Base-by-base conservation (phyloP, 306 rosid genomes). In the Quercus aquifolioides region DNA sequence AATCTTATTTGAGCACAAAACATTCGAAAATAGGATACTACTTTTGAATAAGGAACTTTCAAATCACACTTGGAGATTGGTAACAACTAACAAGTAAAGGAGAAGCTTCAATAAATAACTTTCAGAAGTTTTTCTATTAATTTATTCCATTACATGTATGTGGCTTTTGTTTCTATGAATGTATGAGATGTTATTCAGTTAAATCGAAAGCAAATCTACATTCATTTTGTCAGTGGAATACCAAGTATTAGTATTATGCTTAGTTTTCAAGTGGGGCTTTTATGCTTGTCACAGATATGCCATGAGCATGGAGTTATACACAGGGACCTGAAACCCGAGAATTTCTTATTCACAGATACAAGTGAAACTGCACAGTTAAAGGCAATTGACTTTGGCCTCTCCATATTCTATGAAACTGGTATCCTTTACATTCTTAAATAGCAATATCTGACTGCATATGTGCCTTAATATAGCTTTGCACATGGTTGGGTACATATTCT, bases 361-460 rank as follows among this genome's bases (percentile, higher is more conserved):
- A 84, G 82, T 74, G 99, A 94, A 74, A 49, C 31, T 78, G 83
- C 94, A 21, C 78, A 78, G 41, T 76, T 95, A 21, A 95, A 95
- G 85, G 84, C 99, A 18, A 95, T 95, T 77, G 99, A 95, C 87
- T 95, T 95, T 80, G 99, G 99, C 30, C 96, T 95, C 72, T 92
- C 97, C 58, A 86, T 94, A 70, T 90, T 91, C 82, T 91, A 87
- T 74, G 83, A 79, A 54, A 28, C 84, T 25, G 99, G 99, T 94
- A 85, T 46, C 56, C 60, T 20, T 56, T 38, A 5, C 21, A 19
- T 77, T 54, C 43, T 59, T 28, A 43, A 14, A 63, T 28, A n/a
- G 41, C n/a, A 49, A n/a, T 1, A 21, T 20, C 28, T 64, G 11
- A 35, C 30, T 68, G 71, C 67, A 26, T 23, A 19, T 23, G 43